These are phyloP conservation scores for Stellera chamaejasme DNA, from an alignment of 345 rosid species.

Conservation along the genomic window DNA sequence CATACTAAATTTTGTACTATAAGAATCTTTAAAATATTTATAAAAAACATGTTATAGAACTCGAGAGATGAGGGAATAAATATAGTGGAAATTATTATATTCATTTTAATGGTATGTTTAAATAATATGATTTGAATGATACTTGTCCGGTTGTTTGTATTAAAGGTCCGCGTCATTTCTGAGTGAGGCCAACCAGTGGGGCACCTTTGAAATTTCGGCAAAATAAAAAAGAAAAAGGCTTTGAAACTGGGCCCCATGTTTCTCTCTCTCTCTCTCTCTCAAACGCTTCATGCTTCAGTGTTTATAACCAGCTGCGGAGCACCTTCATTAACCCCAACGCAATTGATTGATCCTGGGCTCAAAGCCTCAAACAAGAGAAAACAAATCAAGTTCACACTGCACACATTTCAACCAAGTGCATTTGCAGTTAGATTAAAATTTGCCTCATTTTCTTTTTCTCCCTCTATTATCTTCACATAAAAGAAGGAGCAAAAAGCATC, in stretches of 20 bases:
- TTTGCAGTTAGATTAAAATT: background rate
- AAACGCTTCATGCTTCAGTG: constrained; percentile 15
- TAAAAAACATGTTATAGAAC: no score
- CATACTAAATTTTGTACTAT: no score
- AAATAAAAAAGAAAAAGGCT: constrained; percentile 4
- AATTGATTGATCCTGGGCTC: background rate
- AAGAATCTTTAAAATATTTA: no score
- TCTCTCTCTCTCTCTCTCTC: background rate
- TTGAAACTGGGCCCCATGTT: constrained; percentile 23
- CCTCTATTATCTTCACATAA: constrained; percentile 10
- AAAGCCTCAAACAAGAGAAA: background rate
- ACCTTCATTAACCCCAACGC: constrained; percentile 17
- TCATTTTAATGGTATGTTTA: no score
- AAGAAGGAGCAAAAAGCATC: constrained; percentile 4
- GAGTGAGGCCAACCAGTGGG: constrained; percentile 13
- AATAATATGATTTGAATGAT: no score
- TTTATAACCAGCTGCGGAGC: constrained; percentile 47
- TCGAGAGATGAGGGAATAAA: no score
- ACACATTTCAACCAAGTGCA: background rate
- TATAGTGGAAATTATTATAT: no score
- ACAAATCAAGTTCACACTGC: background rate
- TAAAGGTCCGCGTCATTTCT: constrained; percentile 5
- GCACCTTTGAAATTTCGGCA: constrained; percentile 4
- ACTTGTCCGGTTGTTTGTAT: no score
- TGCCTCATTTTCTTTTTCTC: constrained; percentile 15